Base-by-base conservation (phyloP, 2,329 filamentous ascomycete species). In the Didymella pinodella region DNA sequence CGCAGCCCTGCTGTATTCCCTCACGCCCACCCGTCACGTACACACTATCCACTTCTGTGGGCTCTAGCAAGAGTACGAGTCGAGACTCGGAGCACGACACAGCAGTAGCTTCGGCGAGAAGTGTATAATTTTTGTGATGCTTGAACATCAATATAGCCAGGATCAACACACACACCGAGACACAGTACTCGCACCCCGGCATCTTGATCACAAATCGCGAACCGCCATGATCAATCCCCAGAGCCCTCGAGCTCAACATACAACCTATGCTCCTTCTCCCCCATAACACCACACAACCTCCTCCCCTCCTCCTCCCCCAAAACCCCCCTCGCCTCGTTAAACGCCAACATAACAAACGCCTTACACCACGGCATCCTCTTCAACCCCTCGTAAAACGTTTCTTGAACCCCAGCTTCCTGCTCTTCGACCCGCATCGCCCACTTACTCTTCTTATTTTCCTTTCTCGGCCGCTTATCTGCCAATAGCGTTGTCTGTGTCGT, bases 361-460 rank as follows among this genome's bases (percentile, higher is more conserved):
- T 90, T 90, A 1, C 81, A 83, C 87, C 88, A 90, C 0, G 88
- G 88, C 67, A 88, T 81, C 16, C 80, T 77, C 43, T 81, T 78
- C 62, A 90, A 66, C 0, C 84, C 86, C 32, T 83, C 77, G 57
- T 85, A 84, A 65, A 86, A 86, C 0, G 86, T 79, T 1, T 81
- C 77, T 61, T 82, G 86, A 3, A 82, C 81, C 48, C 77, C 75
- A 3, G 62, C 57, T 7, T 81, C 73, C 8, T 78, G 73, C 3
- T 75, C 75, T 6, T 67, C 61, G 1, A 65, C 11, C 16, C 63
- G 48, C 1, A 8, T 41, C 28, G 20, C 1, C 36, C 36, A 40
- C 18, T 40, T 40, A 11, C n/a, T 40, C 36, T 40, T 40, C 36
- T 11, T 11, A 2, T 7, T n/a, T 1, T 38, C 34, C n/a, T 7